Base-by-base conservation (phyloP, 108 stramenopile species). In the Parietichytrium sp. region DNA sequence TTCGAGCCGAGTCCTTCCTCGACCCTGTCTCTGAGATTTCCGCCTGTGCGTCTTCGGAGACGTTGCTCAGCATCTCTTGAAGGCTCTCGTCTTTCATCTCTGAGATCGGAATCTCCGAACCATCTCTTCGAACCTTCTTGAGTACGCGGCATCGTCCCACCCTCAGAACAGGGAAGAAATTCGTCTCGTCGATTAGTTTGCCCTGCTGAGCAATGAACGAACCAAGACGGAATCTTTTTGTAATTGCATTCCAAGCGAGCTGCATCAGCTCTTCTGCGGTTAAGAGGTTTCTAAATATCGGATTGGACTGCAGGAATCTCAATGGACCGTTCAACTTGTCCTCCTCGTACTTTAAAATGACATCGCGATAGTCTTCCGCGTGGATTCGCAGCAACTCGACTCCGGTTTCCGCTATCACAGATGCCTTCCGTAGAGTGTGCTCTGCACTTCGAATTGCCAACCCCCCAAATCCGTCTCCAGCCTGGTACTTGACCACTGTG, bases 311-410 rank as follows among this genome's bases (percentile, higher is more conserved):
- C 8, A 72, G 23, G 42, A 72, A 72, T 7, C 20, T 33, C 6
- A 45, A 33, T 45, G 61, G 61, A 6, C 42, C 6, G n/a, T 33
- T 15, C 6, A 72, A 45, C 23, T n/a, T 33, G 38, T 72, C 61
- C 61, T 45, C 45, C 33, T 72, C 61, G 33, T 72, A 42, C 13
- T n/a, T 7, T 42, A 72, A 45, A 38, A 72, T 45, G n/a, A 45
- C 61, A 16, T 72, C 61, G 10, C 61, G 33, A 20, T 72, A 72
- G 61, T 45, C 42, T 6, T 45, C 61, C 6, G 61, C 61, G n/a
- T 72, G 38, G 42, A 72, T 72, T 10, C 61, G 61, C 18, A 72
- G 42, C 6, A 72, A n/a, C 0, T 72, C 61, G 10, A 42, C 45
- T 1, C 45, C 36, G 38, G 36, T 42, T 16, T 13, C 61, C 23